Conservation (phyloP, 2,329 filamentous ascomycete species). For the Beauveria varroae region DNA sequence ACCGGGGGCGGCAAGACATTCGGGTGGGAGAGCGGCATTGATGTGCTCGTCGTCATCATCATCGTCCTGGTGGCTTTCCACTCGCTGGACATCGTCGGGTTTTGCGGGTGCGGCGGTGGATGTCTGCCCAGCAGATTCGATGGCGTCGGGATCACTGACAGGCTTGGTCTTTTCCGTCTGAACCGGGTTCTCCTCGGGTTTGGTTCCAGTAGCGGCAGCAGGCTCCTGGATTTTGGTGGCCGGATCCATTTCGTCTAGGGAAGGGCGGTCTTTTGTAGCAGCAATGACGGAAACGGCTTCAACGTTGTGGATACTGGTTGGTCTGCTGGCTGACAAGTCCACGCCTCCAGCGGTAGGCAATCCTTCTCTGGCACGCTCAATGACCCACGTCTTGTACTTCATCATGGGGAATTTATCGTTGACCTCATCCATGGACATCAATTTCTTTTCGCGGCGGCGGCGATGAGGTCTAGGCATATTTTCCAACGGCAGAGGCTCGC, state of each 20-base stretch:
- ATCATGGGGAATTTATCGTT: constrained; percentile 93
- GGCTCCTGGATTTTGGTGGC: constrained; percentile 17
- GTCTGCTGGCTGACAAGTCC: constrained; percentile 62
- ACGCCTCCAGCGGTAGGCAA: constrained; percentile 80
- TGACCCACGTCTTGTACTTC: constrained; percentile 95
- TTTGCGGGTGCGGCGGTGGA: constrained; percentile 18
- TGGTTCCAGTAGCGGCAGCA: constrained; percentile 16
- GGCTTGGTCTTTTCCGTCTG: constrained; percentile 13
- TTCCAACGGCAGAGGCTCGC: constrained; percentile 81
- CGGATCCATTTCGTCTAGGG: constrained; percentile 33
- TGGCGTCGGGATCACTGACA: constrained; percentile 4
- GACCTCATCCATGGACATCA: constrained; percentile 99
- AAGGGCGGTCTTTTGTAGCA: constrained; percentile 37
- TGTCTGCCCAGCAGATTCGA: constrained; percentile 19
- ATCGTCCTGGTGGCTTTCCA: constrained; percentile 46
- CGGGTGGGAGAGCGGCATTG: constrained; percentile 70
- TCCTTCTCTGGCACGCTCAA: constrained; percentile 73
- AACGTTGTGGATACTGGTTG: constrained; percentile 64
- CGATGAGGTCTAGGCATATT: constrained; percentile 80
- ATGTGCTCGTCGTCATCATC: constrained; percentile 77
- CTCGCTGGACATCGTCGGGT: constrained; percentile 27
- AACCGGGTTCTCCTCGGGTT: constrained; percentile 15
- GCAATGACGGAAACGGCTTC: constrained; percentile 46
- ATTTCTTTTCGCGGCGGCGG: constrained; percentile 87
- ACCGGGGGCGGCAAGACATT: constrained; percentile 72